A percentile compares a stretch with the other conserved stretches of the same genome.
These are phyloP conservation scores for Cryomyces antarcticus DNA, from an alignment of 495 filamentous ascomycete species.

Conservation along the genomic window DNA sequence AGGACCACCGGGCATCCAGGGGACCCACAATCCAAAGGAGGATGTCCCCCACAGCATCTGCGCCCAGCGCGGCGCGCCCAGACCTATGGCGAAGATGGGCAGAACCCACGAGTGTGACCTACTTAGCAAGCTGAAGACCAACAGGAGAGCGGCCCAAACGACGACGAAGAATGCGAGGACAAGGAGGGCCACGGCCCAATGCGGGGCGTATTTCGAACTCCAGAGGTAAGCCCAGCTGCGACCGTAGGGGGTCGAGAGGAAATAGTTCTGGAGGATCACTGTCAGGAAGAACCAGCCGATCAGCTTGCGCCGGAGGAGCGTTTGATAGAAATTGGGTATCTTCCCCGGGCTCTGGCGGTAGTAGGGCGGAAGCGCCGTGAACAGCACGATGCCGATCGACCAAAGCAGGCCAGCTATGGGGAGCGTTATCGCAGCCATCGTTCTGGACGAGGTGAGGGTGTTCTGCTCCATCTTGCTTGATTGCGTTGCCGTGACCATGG, in stretches of 20 bases:
- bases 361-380: slow-evolving; percentile 38
- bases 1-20: slow-evolving; percentile 29
- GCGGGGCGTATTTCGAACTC: slow-evolving; percentile 27
- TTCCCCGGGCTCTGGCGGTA: slow-evolving; percentile 46
- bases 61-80: slow-evolving; percentile 41
- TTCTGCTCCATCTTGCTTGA: no score
- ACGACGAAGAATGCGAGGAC: slow-evolving; percentile 37
- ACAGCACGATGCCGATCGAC: slow-evolving; percentile 29
- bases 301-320: slow-evolving; percentile 35
- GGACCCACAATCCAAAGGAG: slow-evolving; percentile 35
- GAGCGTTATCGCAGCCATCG: slow-evolving; percentile 25
- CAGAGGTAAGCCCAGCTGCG: slow-evolving; percentile 44
- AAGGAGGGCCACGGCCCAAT: slow-evolving; percentile 31
- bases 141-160: slow-evolving; percentile 31
- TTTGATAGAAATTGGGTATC: slow-evolving; percentile 38
- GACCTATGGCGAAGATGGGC: slow-evolving; percentile 43
- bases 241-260: slow-evolving; percentile 39
- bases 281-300: slow-evolving; percentile 40
- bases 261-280: slow-evolving; percentile 48
- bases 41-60: slow-evolving; percentile 45
- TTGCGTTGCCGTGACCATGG: no score
- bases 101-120: slow-evolving; percentile 41
- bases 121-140: slow-evolving; percentile 26
- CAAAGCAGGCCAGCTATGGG: slow-evolving; percentile 32
- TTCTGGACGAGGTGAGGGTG: background rate